Evolutionary conservation across 768 basidiomycete genomes (phyloP).

Genomic region (Fomitopsis pulvina): DNA sequence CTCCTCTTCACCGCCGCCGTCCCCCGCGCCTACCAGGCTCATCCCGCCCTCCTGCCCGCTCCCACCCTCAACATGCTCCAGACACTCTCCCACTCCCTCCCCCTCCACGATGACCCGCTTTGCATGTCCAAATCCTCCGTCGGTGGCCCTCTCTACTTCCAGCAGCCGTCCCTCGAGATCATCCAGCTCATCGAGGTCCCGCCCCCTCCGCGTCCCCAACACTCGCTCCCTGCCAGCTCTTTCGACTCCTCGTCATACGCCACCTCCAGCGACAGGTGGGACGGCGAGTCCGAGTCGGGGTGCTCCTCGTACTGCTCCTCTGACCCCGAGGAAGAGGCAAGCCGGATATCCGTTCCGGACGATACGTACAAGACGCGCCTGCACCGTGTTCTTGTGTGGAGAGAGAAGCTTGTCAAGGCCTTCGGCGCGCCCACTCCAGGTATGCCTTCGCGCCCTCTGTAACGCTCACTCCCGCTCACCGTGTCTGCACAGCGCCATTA

Average conservation of each 20-base stretch:
- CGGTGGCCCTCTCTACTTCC: slow-evolving; percentile 32
- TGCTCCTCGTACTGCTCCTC: slow-evolving; percentile 73
- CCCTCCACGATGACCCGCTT: slow-evolving; percentile 11
- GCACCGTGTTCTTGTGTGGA: slow-evolving; percentile 68
- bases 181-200: slow-evolving; percentile 70
- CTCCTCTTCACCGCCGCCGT: slow-evolving; percentile 7
- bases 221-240: slow-evolving; percentile 29
- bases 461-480: slow-evolving; percentile 13
- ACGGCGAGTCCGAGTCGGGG: slow-evolving; percentile 35
- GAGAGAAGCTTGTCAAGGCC: slow-evolving; percentile 48
- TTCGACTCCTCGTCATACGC: slow-evolving; percentile 36
- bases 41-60: slow-evolving; percentile 7
- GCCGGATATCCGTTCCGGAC: slow-evolving; percentile 24
- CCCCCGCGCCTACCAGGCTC: slow-evolving; percentile 13
- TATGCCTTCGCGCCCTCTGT: slow-evolving; percentile 21
- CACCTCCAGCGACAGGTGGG: slow-evolving; percentile 27
- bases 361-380: slow-evolving; percentile 50
- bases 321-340: slow-evolving; percentile 28
- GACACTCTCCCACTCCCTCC: slow-evolving; percentile 12
- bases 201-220: slow-evolving; percentile 41
- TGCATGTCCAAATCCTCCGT: slow-evolving; percentile 23
- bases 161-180: slow-evolving; percentile 51
- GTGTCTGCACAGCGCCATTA: background rate
- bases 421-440: slow-evolving; percentile 34
- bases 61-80: slow-evolving; percentile 16